These are phyloP conservation scores for Podospora pseudoanserina DNA, from an alignment of 495 filamentous ascomycete species.

Conservation along the genomic window DNA sequence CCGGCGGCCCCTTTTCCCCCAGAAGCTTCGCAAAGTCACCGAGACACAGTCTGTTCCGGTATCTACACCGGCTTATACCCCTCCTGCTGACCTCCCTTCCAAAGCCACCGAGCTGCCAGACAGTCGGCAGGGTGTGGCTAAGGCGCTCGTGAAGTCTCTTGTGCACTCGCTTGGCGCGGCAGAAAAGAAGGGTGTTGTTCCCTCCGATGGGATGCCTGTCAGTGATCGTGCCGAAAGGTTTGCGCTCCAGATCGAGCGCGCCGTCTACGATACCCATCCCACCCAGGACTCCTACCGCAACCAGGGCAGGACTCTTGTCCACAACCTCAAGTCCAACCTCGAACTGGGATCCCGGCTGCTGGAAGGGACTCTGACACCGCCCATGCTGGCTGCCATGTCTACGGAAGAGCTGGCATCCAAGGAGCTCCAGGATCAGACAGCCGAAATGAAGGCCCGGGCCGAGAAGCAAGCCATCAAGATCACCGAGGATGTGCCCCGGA, in stretches of 20 bases:
- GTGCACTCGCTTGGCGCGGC: constrained; percentile 35
- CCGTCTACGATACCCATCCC: constrained; percentile 46
- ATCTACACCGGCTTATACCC: constrained; percentile 30
- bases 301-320: constrained; percentile 56
- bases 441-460: constrained; percentile 62
- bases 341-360: constrained; percentile 74
- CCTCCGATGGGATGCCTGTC: constrained; percentile 36
- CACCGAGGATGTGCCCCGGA: constrained; percentile 76
- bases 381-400: constrained; percentile 76
- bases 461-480: constrained; percentile 86
- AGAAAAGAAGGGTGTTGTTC: constrained; percentile 40
- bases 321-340: constrained; percentile 83
- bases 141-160: constrained; percentile 44
- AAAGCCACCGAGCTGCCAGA: constrained; percentile 42
- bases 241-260: constrained; percentile 68
- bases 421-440: constrained; percentile 76
- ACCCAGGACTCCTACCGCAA: constrained; percentile 38
- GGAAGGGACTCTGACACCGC: constrained; percentile 61
- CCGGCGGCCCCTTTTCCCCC: constrained; percentile 13
- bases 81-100: constrained; percentile 37
- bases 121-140: constrained; percentile 41
- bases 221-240: constrained; percentile 42
- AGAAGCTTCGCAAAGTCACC: constrained; percentile 54
- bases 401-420: constrained; percentile 86
- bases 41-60: constrained; percentile 36